Percentiles rank a stretch among this genome's conserved stretches.
These are phyloP conservation scores for Alternaria brassicae DNA, from an alignment of 2,329 filamentous ascomycete genomes.

Conservation along the genomic window DNA sequence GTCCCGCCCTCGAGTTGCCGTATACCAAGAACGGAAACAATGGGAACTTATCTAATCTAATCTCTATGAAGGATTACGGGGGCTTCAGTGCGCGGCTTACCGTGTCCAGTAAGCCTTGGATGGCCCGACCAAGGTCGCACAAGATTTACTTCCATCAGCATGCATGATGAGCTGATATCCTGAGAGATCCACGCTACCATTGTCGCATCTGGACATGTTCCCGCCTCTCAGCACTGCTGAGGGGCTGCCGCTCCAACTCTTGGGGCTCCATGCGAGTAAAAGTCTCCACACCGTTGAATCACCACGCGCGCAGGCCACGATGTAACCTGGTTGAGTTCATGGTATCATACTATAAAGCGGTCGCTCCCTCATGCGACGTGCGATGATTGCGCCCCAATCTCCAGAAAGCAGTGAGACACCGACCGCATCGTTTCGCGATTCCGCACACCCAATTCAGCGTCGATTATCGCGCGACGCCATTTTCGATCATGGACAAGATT, in stretches of 20 bases:
- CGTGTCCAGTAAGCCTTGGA: neutral
- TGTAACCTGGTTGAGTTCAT: neutral
- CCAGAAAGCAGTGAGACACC: neutral
- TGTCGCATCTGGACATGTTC: neutral
- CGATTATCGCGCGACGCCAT: neutral
- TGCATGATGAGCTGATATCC: neutral
- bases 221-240: neutral
- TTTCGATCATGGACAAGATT: constrained; percentile 34
- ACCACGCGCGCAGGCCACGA: neutral
- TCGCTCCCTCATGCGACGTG: neutral
- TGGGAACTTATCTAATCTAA: too few relatives aligned
- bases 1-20: too few relatives aligned
- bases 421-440: neutral
- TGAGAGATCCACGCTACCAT: neutral
- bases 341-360: neutral
- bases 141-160: neutral
- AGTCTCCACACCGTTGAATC: neutral
- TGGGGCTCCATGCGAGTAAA: neutral
- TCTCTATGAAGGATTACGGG: too few relatives aligned
- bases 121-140: neutral
- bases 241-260: neutral
- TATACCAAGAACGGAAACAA: too few relatives aligned
- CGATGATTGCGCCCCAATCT: neutral
- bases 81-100: neutral
- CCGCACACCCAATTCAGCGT: neutral